Conservation (phyloP, 768 basidiomycete species). For the Tulasnella calospora region DNA sequence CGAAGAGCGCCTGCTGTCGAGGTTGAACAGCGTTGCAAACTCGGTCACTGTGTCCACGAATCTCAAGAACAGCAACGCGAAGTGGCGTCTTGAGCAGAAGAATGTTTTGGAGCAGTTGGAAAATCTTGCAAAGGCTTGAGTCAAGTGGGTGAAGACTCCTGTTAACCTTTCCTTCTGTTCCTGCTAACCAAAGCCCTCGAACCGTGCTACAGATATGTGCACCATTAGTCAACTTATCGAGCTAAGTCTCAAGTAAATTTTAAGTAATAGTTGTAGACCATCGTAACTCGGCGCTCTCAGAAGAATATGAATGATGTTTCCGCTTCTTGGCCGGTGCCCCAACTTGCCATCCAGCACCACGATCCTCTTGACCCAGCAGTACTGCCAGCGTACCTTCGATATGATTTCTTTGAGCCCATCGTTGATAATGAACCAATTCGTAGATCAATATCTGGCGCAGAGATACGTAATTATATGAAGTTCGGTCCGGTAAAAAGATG, state of each 20-base stretch:
- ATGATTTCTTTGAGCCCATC: background rate
- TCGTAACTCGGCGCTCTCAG: background rate
- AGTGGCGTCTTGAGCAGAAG: conserved; percentile 48
- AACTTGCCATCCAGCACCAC: no score
- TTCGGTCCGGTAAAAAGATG: no score
- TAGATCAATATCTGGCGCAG: background rate
- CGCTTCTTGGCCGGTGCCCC: background rate
- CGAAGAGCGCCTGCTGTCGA: conserved; percentile 72
- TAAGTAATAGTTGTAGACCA: background rate
- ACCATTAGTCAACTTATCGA: background rate
- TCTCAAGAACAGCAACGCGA: conserved; percentile 71
- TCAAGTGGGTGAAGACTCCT: background rate
- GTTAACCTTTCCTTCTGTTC: background rate
- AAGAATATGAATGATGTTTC: background rate
- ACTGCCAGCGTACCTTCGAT: background rate
- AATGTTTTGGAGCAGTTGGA: background rate
- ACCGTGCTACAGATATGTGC: background rate
- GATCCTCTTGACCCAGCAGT: no score
- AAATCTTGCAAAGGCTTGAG: background rate
- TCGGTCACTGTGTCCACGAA: conserved; percentile 69
- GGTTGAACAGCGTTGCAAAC: conserved; percentile 68
- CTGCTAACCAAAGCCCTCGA: background rate
- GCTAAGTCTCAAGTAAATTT: background rate
- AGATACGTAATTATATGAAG: background rate
- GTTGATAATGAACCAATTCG: background rate